Evolutionary conservation across 108 stramenopile genomes (phyloP), one percentile per base, ranked within the genome.

Genomic region (Pseudonitzschia multiseries): DNA sequence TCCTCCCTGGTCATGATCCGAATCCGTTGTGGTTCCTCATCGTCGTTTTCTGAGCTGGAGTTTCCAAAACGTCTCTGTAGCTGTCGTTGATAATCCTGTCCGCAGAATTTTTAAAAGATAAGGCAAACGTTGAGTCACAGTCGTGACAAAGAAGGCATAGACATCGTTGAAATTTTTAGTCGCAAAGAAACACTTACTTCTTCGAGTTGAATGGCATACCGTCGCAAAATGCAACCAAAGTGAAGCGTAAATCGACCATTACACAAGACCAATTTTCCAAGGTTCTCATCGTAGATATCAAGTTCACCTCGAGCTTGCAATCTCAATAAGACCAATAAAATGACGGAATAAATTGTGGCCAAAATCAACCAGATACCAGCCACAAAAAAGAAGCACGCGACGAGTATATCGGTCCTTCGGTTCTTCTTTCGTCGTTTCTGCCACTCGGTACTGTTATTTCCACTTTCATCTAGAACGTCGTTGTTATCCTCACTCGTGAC

Each of bases 221-320:
- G 67, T 26, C 77, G 65, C 12, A 82, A 29, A 36, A 82, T 73
- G 41, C 71, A 77, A 14, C 77, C 72, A n/a, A 73, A 74, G 43
- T 65, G 65, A 8, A 82, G 22, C 3, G 42, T 46, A 27, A 77
- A 65, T 57, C 72, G 50, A 29, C 69, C 68, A 24, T 61, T 53
- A 48, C 74, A 80, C 18, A 79, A 27, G 12, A 62, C 42, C 18
- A 76, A 17, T 18, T 64, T 41, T 29, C 82, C 82, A 62, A 79
- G 75, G 64, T 83, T 64, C 51, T 79, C 78, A 24, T 83, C 82
- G 68, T 77, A 77, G 2, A 79, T 68, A 61, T 76, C 70, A 9
- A 83, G 48, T 32, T 76, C 67, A 0, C 82, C 82, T 32, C 77
- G 71, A 32, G 76, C 68, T 36, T 73, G 71, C 18, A 83, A 32